Conservation (phyloP, 2,329 filamentous ascomycete species). For the Ascosphaera pollenicola region DNA sequence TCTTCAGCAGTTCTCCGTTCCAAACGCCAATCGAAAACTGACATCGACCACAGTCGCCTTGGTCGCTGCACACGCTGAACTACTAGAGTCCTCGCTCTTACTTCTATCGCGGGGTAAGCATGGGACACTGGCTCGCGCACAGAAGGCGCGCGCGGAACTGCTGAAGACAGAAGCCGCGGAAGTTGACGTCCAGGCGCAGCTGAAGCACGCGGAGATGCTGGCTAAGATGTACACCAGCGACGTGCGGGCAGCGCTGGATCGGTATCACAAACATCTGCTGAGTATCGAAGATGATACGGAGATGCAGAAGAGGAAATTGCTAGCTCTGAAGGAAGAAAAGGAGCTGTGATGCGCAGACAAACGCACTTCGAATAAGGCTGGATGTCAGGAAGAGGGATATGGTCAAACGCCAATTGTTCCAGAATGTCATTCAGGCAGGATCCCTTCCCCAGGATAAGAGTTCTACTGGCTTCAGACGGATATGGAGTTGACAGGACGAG, state of each 20-base stretch:
- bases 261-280: slow-evolving; percentile 14
- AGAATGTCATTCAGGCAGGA: slow-evolving; percentile 16
- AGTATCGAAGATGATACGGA: slow-evolving; percentile 12
- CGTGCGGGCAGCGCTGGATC: neutral
- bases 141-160: slow-evolving; percentile 18
- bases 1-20: slow-evolving; percentile 5
- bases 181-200: slow-evolving; percentile 17
- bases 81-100: slow-evolving; percentile 17
- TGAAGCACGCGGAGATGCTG: slow-evolving; percentile 6
- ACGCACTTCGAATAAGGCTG: slow-evolving; percentile 10
- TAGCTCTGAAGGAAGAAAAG: slow-evolving; percentile 13
- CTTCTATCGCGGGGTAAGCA: slow-evolving; percentile 20
- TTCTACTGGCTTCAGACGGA: slow-evolving; percentile 16
- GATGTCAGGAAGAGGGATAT: slow-evolving; percentile 11
- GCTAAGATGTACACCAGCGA: neutral
- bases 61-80: slow-evolving; percentile 11
- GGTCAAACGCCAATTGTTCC: slow-evolving; percentile 17
- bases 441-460: slow-evolving; percentile 16
- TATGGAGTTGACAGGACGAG: slow-evolving; percentile 11
- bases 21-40: slow-evolving; percentile 13
- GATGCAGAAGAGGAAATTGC: slow-evolving; percentile 17
- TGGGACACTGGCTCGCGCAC: slow-evolving; percentile 14
- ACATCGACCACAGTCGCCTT: slow-evolving; percentile 15
- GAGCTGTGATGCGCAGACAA: slow-evolving; percentile 14
- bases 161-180: slow-evolving; percentile 16